phyloP scores from a whole-genome alignment of 805 yeast genomes.

The Sporopachydermia lactativora region DNA sequence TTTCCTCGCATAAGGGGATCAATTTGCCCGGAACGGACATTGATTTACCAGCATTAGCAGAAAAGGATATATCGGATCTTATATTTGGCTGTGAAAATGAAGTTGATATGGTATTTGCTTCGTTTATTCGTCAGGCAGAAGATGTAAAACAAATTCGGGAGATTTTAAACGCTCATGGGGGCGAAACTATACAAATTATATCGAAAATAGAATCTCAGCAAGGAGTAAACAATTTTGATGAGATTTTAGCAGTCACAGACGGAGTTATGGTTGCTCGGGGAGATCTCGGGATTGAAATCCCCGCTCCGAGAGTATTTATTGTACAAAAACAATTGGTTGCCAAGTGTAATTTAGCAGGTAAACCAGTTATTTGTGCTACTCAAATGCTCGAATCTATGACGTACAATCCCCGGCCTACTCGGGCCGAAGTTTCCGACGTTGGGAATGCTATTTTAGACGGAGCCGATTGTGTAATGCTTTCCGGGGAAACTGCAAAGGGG shows the following conservation, averaged over 20 bases:
- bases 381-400: conserved; percentile 99
- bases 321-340: conserved; percentile 99
- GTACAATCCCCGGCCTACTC: conserved; percentile 98
- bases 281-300: conserved; percentile 98
- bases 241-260: conserved; percentile 84
- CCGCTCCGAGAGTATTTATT: conserved; percentile 96
- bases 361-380: conserved; percentile 99
- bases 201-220: conserved; percentile 98
- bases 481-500: conserved; percentile 99
- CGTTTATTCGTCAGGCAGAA: conserved; percentile 89
- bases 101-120: conserved; percentile 97
- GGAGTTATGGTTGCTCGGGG: conserved; percentile 99
- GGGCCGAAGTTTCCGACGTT: conserved; percentile 98
- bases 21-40: conserved; percentile 98
- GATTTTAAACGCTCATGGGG: conserved; percentile 92
- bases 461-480: conserved; percentile 99
- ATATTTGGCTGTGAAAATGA: conserved; percentile 93
- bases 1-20: conserved; percentile 97
- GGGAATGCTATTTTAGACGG: conserved; percentile 99
- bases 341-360: conserved; percentile 97
- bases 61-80: conserved; percentile 89
- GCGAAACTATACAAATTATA: conserved; percentile 82
- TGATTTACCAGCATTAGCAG: conserved; percentile 94
- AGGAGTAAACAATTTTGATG: conserved; percentile 99
- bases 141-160: conserved; percentile 85